Evolutionary conservation across 768 basidiomycete genomes (phyloP).

Genomic region (Suillus sp.): DNA sequence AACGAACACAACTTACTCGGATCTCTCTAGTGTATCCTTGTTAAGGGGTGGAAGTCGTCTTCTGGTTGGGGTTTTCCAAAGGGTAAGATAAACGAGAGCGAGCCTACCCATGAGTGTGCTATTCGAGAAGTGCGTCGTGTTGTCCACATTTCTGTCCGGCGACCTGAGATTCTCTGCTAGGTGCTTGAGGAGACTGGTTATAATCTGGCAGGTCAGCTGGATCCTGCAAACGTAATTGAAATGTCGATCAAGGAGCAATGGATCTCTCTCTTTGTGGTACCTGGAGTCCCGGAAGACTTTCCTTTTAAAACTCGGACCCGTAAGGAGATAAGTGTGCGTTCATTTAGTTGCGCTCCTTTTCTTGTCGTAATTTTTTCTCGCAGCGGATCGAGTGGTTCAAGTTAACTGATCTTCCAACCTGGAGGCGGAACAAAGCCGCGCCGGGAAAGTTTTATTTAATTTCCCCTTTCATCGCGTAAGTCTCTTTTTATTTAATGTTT

Average conservation of each 20-base stretch:
- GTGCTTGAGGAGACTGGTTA: constrained; percentile 98
- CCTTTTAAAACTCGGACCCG: constrained; percentile 91
- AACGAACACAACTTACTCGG: constrained; percentile 14
- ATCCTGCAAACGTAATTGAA: constrained; percentile 73
- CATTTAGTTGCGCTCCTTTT: constrained; percentile 15
- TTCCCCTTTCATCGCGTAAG: constrained; percentile 87
- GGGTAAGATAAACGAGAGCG: constrained; percentile 98
- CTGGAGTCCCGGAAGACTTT: constrained; percentile 85
- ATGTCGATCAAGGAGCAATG: constrained; percentile 88
- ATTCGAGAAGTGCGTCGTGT: constrained; percentile 75
- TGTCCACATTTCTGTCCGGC: neutral
- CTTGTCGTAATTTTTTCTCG: constrained; percentile 15
- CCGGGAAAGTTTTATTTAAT: constrained; percentile 92
- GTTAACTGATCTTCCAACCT: constrained; percentile 87
- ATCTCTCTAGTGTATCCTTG: constrained; percentile 79
- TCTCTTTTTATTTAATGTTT: constrained; percentile 15
- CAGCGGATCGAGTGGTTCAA: constrained; percentile 98
- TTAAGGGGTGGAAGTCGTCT: constrained; percentile 96
- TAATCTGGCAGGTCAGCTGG: constrained; percentile 71
- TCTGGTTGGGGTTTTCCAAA: constrained; percentile 99
- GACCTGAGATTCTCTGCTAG: constrained; percentile 43
- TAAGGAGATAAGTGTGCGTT: constrained; percentile 94
- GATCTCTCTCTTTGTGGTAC: constrained; percentile 88
- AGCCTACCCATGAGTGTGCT: constrained; percentile 82
- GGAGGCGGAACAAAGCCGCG: constrained; percentile 74